Evolutionary conservation across 768 basidiomycete species (phyloP).

Genomic region (Lyophyllum semitale): DNA sequence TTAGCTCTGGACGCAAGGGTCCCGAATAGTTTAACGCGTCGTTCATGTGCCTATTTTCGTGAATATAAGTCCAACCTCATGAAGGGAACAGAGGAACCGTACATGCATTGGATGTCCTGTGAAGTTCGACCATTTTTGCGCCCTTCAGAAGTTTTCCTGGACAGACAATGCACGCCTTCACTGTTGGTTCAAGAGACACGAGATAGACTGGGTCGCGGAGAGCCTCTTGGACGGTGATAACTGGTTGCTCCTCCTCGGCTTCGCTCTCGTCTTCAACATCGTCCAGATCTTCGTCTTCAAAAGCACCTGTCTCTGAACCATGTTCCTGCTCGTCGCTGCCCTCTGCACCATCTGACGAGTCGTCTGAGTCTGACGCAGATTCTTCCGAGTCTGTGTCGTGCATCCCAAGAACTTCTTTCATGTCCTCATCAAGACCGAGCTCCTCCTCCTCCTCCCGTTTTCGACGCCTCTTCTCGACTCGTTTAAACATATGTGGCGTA

Average conservation of each 20-base stretch:
- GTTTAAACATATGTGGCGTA: conserved; percentile 66
- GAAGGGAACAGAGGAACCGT: conserved; percentile 22
- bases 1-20: conserved; percentile 38
- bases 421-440: conserved; percentile 54
- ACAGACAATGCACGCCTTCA: conserved; percentile 66
- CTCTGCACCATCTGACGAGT: conserved; percentile 29
- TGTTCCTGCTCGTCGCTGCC: conserved; percentile 24
- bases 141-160: conserved; percentile 74
- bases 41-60: conserved; percentile 57
- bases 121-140: conserved; percentile 52
- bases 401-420: conserved; percentile 59
- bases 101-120: conserved; percentile 67
- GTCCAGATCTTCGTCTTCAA: conserved; percentile 17
- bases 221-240: conserved; percentile 59
- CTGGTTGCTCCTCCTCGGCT: conserved; percentile 35
- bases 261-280: conserved; percentile 27
- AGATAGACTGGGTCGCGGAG: conserved; percentile 65
- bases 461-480: conserved; percentile 65
- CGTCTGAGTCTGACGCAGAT: conserved; percentile 55
- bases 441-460: conserved; percentile 66
- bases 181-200: conserved; percentile 53
- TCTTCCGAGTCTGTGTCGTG: conserved; percentile 80
- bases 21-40: conserved; percentile 56
- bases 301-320: conserved; percentile 16
- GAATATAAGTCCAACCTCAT: conserved; percentile 13